phyloP scores from a whole-genome alignment of 768 basidiomycete species.

The Rhizopogon salebrosus region DNA sequence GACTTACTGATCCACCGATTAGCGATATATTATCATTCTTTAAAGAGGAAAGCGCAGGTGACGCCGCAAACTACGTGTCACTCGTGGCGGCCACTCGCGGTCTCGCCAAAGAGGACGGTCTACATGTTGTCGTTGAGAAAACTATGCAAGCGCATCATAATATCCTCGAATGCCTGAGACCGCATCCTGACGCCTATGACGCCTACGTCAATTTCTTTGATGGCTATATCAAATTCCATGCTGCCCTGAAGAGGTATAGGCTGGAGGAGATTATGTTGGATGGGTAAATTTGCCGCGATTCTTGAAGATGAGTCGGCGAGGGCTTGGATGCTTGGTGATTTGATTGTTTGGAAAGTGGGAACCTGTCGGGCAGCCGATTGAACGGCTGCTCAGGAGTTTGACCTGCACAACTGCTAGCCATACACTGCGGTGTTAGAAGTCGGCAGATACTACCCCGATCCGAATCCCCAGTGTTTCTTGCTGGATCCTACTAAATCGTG shows the following conservation, averaged over 20 bases:
- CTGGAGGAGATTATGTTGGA: conserved; percentile 17
- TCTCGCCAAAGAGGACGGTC: conserved; percentile 22
- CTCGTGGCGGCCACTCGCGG: conserved; percentile 20
- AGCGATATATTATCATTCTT: conserved; percentile 39
- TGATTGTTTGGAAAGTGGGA: too few relatives aligned
- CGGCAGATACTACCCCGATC: too few relatives aligned
- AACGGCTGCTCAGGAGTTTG: too few relatives aligned
- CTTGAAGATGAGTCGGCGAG: too few relatives aligned
- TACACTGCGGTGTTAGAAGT: too few relatives aligned
- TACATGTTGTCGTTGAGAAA: conserved; percentile 18
- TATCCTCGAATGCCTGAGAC: conserved; percentile 20
- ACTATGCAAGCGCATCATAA: conserved; percentile 19
- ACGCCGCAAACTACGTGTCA: conserved; percentile 32
- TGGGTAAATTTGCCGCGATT: not conserved
- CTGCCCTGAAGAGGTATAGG: conserved; percentile 19
- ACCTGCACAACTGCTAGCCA: too few relatives aligned
- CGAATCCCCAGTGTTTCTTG: too few relatives aligned
- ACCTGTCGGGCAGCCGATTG: too few relatives aligned
- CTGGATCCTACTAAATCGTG: not conserved
- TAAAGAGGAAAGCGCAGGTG: conserved; percentile 33
- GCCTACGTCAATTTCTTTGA: conserved; percentile 13
- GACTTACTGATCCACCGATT: too few relatives aligned
- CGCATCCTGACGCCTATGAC: conserved; percentile 12
- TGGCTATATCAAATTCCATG: conserved; percentile 26
- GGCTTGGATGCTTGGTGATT: too few relatives aligned